Percentiles rank a stretch among this genome's conserved stretches.
Evolutionary conservation across 352 stramenopile species (phyloP).

Genomic region (Phytophthora constricta): DNA sequence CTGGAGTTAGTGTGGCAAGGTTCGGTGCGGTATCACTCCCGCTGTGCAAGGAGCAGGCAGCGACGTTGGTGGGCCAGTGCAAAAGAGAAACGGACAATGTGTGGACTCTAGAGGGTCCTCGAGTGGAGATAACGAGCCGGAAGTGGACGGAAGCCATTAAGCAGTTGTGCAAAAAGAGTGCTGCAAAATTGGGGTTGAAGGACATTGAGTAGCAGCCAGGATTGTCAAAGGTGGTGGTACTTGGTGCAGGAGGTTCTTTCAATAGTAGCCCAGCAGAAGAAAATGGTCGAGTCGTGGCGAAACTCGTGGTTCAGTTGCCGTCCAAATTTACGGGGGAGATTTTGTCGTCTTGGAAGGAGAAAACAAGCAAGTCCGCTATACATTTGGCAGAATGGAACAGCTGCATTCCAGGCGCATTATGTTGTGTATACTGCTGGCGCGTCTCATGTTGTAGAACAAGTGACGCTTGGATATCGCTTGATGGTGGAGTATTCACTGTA

Average conservation of each 20-base stretch:
- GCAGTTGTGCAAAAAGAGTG: background rate
- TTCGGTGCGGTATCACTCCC: slow-evolving; percentile 14
- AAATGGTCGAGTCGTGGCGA: slow-evolving; percentile 7
- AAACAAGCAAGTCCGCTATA: background rate
- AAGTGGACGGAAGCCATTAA: slow-evolving; percentile 13
- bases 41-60: slow-evolving; percentile 9
- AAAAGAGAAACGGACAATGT: slow-evolving; percentile 7
- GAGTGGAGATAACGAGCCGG: slow-evolving; percentile 22
- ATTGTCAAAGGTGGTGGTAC: slow-evolving; percentile 20
- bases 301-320: slow-evolving; percentile 4
- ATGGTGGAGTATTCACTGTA: slow-evolving; percentile 1
- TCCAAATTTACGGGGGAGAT: background rate
- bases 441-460: background rate
- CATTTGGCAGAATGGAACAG: slow-evolving; percentile 1
- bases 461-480: background rate
- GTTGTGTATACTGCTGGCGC: background rate
- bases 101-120: slow-evolving; percentile 9
- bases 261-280: slow-evolving; percentile 16
- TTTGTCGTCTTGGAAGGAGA: background rate
- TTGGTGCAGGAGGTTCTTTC: background rate
- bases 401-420: slow-evolving; percentile 5
- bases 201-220: background rate
- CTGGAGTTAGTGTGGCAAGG: background rate
- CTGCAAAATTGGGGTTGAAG: slow-evolving; percentile 17
- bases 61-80: background rate